Base-by-base conservation (phyloP, 2,329 filamentous ascomycete genomes). In the Mycogone perniciosa region DNA sequence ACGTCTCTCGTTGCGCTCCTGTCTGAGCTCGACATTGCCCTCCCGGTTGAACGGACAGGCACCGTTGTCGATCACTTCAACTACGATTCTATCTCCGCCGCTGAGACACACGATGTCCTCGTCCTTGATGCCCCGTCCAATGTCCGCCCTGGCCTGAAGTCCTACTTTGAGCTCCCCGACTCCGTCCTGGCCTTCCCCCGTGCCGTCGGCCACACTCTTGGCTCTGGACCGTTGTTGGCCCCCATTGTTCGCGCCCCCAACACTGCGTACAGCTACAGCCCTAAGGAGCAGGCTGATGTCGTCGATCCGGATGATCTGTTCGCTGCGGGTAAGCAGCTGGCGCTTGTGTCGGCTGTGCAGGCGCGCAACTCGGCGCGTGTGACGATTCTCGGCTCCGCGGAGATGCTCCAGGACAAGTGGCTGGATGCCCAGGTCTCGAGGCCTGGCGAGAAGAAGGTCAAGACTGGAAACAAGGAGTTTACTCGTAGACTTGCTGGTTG, bases 61-160 rank as follows among this genome's bases (percentile, higher is more conserved):
- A 76, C 92, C 52, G 86, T 96, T 5, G 85, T 97, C 55, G 93
- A 97, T 71, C 93, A 99, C 76, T 96, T 97, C 82, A 87, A 89
- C 74, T 93, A 93, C 72, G 92, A 97, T 64, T 76, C 79, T 51
- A 60, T 80, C 31, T 89, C 86, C 38, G 86, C 92, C 4, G 65
- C 83, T 45, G 90, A 96, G 57, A 81, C 84, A 64, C 93, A 99
- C 71, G 89, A 97, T 70, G 88, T 96, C 31, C 76, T 99, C 41
- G 77, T 96, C 31, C 73, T 96, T 46, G 81, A 87, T 40, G 76
- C 81, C 34, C 88, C 90, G 4, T 72, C 74, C 53, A 71, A 79
- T 45, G 67, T 86, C 54, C 85, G 86, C 59, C 64, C 81, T 27
- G 88, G 84, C 59, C 74, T 89, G 51, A 86, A 86, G 75, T 79